Evolutionary conservation across 2,329 filamentous ascomycete genomes (phyloP), one percentile per base, ranked within the genome.

Genomic region (Helotiales sp.): DNA sequence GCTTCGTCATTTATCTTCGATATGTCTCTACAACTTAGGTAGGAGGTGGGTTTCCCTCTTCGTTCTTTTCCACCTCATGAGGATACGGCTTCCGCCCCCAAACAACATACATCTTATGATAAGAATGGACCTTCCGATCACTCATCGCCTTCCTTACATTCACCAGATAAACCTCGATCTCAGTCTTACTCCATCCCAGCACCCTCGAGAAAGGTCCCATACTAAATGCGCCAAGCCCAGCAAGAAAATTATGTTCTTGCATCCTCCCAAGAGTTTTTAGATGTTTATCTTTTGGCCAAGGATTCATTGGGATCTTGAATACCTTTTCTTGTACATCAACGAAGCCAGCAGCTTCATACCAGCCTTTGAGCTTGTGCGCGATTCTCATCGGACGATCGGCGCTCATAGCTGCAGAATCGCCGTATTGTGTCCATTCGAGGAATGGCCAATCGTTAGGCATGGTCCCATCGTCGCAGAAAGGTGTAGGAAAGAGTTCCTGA

Each of bases 231-330:
- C 51, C 52, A 27, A 70, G 51, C 1, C 67, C 68, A 3, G 56
- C 49, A 3, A 68, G 53, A 60, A 61, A 66, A 40, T 71, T 71
- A 10, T 63, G 59, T 31, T 67, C 68, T 15, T 58, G 63, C 66
- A 66, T 63, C 34, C 58, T 57, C 1, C 68, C 68, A 19, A 69
- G 27, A 1, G 52, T 51, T 44, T 68, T 67, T 52, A 67, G 31
- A 27, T 67, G 62, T 25, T 53, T 56, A 33, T 70, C 70, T 61
- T 76, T 78, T 0, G 82, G 74, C 83, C 83, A 85, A 4, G 73
- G 72, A 31, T 81, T 83, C 47, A 80, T 73, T 0, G 83, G 83
- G 34, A 84, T 72, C 67, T 80, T 83, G 68, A 80, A 81, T 1
- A 80, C 66, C 22, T 71, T 72, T 66, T 85, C 76, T 29, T 78